Base-by-base conservation (phyloP, 306 rosid species). In the Pterocarpus macrocarpus region DNA sequence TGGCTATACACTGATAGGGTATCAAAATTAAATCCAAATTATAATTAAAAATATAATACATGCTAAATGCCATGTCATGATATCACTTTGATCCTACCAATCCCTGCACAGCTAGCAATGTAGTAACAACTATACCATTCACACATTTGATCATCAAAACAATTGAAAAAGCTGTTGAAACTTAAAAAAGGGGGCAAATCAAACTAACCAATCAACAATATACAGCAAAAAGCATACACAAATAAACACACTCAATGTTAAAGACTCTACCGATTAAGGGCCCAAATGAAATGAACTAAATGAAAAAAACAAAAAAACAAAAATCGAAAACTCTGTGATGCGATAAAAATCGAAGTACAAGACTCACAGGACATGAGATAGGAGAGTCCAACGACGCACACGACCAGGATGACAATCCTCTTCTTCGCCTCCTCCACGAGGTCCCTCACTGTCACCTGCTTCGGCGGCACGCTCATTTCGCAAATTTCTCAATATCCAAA, bases 381-480 rank as follows among this genome's bases (percentile, higher is more conserved):
- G 0, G 99, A 93, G 79, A 95, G 87, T 75, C 99, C 99, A 16
- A 95, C 93, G 6, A 91, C 94, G 86, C 91, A 91, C 59, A 95
- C 84, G 76, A 85, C 83, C 74, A 95, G 89, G 70, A 95, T 80
- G 16, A 95, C 90, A 87, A 95, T 75, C 83, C 98, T 89, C 85
- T 93, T 95, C 93, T 95, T 95, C 13, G 97, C 97, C 84, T 95
- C 99, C 81, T 95, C 99, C 7, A 85, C 92, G 22, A 95, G 97
- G 97, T 95, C 99, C 10, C 94, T 94, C 78, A 86, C 88, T 71
- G 85, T 30, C 35, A 91, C 96, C 66, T 80, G 94, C 81, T 85
- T 93, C 75, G 45, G 28, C 28, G 28, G 28, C 28, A 22, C 28
- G 28, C 28, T 71, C 53, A 66, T 65, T 68, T 63, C 11, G 5